phyloP scores from a whole-genome alignment of 2,329 filamentous ascomycete genomes.

The Colletotrichum karsti region DNA sequence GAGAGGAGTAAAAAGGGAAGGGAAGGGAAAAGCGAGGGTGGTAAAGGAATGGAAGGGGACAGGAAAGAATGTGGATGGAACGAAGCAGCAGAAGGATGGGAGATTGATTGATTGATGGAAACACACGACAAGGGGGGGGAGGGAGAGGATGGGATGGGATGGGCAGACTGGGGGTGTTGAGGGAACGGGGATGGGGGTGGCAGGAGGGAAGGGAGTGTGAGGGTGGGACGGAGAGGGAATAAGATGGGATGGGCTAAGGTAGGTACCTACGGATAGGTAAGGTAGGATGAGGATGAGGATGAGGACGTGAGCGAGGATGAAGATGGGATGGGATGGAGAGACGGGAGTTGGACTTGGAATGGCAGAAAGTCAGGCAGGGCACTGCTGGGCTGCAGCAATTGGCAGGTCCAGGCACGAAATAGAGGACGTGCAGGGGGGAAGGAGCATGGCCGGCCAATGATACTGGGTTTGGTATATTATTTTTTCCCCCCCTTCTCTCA shows the following conservation, averaged over 20 bases:
- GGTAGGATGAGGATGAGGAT: too few species aligned
- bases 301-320: too few species aligned
- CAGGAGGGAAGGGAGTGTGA: neutral
- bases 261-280: too few species aligned
- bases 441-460: neutral
- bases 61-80: slow-evolving; percentile 31
- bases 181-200: slow-evolving; percentile 15
- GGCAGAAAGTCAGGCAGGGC: slow-evolving; percentile 12
- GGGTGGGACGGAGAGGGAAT: neutral
- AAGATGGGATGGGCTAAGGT: slow-evolving; percentile 20
- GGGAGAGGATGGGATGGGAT: neutral
- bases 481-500: neutral
- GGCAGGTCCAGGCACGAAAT: slow-evolving; percentile 8
- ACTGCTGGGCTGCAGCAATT: slow-evolving; percentile 18
- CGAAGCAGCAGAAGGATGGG: slow-evolving; percentile 28
- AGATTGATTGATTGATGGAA: slow-evolving; percentile 33
- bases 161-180: slow-evolving; percentile 1
- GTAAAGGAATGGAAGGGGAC: slow-evolving; percentile 31
- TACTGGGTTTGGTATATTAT: neutral
- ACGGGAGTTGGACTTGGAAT: slow-evolving; percentile 10
- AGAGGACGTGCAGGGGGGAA: neutral
- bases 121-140: slow-evolving; percentile 29
- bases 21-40: slow-evolving; percentile 29
- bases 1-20: slow-evolving; percentile 25
- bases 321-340: slow-evolving; percentile 20